These are phyloP conservation scores for Bryoerythrophyllum caledonicum DNA, from an alignment of 225 moss, liverwort and hornwort species.

Conservation along the genomic window DNA sequence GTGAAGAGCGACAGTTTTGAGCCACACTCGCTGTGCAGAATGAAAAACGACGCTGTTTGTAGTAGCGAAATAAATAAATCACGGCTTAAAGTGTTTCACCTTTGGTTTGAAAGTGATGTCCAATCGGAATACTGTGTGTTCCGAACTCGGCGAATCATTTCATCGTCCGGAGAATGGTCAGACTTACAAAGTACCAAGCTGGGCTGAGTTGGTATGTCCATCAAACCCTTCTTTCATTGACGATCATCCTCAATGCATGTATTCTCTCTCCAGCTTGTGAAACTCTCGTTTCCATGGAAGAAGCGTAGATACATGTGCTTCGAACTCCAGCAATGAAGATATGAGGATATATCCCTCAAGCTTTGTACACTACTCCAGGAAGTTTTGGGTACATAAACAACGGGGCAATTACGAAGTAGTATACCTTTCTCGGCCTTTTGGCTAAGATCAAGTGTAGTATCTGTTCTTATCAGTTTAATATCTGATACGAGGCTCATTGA, in stretches of 20 bases:
- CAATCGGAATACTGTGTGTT: background rate
- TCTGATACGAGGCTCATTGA: slow-evolving; percentile 31
- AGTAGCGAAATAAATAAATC: too few species aligned
- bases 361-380: background rate
- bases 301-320: background rate
- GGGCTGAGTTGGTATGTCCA: too few species aligned
- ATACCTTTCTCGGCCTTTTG: too few species aligned
- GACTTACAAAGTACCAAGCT: background rate
- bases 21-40: too few species aligned
- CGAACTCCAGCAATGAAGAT: background rate
- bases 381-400: background rate
- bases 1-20: too few species aligned
- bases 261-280: background rate
- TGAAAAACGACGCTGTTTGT: too few species aligned
- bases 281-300: background rate
- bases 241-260: background rate
- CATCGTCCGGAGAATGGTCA: background rate
- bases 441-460: too few species aligned
- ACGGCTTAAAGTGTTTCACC: background rate
- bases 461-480: too few species aligned
- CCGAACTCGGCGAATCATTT: background rate
- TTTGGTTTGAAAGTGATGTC: background rate
- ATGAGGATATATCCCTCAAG: background rate
- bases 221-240: background rate
- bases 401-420: slow-evolving; percentile 1